Conservation (phyloP, 805 yeast species). For the Saccharomyces cerevisiae region DNA sequence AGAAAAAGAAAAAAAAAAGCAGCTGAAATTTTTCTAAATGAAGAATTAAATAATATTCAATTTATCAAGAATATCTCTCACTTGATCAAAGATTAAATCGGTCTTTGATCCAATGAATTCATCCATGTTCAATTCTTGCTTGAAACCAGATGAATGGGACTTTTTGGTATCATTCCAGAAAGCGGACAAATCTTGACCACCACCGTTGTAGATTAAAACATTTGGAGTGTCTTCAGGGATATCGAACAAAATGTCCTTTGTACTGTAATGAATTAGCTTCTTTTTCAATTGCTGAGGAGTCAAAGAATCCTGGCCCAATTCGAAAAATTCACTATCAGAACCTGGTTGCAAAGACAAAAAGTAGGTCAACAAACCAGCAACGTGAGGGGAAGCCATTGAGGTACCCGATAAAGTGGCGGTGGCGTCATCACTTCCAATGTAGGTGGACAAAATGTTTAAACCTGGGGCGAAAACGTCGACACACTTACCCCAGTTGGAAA, state of each 20-base stretch:
- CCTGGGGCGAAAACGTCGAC: slow-evolving; percentile 97
- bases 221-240: slow-evolving; percentile 70
- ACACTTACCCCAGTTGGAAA: slow-evolving; percentile 91
- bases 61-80: slow-evolving; percentile 21
- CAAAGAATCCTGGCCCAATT: slow-evolving; percentile 40
- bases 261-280: slow-evolving; percentile 60
- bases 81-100: slow-evolving; percentile 21
- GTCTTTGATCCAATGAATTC: slow-evolving; percentile 8
- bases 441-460: slow-evolving; percentile 72
- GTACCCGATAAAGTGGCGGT: slow-evolving; percentile 86
- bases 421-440: slow-evolving; percentile 64
- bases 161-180: slow-evolving; percentile 42
- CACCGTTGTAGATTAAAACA: slow-evolving; percentile 70
- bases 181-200: slow-evolving; percentile 56
- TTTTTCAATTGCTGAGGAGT: slow-evolving; percentile 69
- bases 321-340: slow-evolving; percentile 52
- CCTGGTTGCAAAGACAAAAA: slow-evolving; percentile 79
- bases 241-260: slow-evolving; percentile 48
- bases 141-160: neutral
- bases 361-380: slow-evolving; percentile 83
- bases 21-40: neutral
- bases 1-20: neutral
- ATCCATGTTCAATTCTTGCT: neutral
- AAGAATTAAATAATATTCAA: slow-evolving; percentile 16
- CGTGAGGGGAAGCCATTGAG: slow-evolving; percentile 98